Base-by-base conservation (phyloP, 2,329 filamentous ascomycete species). In the Aspergillus fumigatiaffinis region DNA sequence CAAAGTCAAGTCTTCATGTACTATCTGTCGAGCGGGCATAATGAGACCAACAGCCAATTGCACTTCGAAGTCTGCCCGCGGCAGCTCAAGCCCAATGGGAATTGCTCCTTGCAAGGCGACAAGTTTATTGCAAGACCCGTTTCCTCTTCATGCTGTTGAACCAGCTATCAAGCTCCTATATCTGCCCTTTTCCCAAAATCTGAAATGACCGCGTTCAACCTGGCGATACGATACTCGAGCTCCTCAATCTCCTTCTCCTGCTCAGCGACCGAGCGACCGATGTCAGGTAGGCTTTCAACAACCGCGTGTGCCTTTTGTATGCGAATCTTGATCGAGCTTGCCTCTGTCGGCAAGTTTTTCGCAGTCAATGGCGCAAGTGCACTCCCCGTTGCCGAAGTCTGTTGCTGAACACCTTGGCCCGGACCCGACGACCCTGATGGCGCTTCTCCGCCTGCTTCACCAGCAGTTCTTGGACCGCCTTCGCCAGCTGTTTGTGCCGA, bases 311-410 rank as follows among this genome's bases (percentile, higher is more conserved):
- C 92, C 64, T 87, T 88, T 72, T 92, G 88, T 57, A 97, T 84
- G 74, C 91, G 90, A 74, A 92, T 87, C 74, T 91, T 92, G 66
- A 97, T 80, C 38, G 84, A 83, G 68, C 91, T 89, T 1, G 90
- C 89, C 38, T 90, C 91, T 2, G 86, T 84, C 2, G 89, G 86
- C 17, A 97, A 84, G 65, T 96, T 89, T 72, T 96, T 95, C 60
- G 84, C 80, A 59, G 86, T 81, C 49, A 87, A 75, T 20, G 80
- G 75, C 80, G 74, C 66, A 69, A 69, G 69, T 54, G 63, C 60
- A 52, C 61, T 70, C 49, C 59, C 67, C 20, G 64, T 65, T 56
- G 71, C 60, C 51, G 61, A 56, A 25, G 63, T 58, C 61, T 68
- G 71, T 60, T 62, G 53, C 65, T 66, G 66, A 59, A 62, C 60